Conservation (phyloP, 2,329 filamentous ascomycete species). For the Apiospora marii region DNA sequence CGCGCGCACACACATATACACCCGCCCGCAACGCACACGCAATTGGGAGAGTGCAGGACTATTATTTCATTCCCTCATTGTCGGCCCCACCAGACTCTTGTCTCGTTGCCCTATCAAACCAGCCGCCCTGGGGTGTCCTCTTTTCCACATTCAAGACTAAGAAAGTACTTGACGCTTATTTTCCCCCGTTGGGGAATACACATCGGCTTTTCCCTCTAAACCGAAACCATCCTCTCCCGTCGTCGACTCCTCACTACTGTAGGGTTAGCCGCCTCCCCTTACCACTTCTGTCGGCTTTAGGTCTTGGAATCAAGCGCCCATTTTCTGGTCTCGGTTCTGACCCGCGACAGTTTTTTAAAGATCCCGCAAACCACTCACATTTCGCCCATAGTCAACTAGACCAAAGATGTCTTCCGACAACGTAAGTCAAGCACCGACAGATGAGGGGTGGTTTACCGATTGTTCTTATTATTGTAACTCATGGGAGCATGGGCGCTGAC, state of each 20-base stretch:
- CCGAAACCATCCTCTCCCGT: constrained; percentile 24
- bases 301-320: background rate
- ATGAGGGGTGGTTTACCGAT: background rate
- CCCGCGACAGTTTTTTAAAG: constrained; percentile 2
- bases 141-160: constrained; percentile 23
- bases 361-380: constrained; percentile 8
- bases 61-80: constrained; percentile 20
- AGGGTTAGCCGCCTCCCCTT: constrained; percentile 17
- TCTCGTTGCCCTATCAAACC: constrained; percentile 22
- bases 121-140: constrained; percentile 14
- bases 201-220: constrained; percentile 23
- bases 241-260: constrained; percentile 22
- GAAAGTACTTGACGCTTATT: constrained; percentile 25
- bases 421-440: constrained; percentile 9
- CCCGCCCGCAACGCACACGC: constrained; percentile 8
- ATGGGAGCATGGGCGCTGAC: constrained; percentile 16
- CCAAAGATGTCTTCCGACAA: constrained; percentile 25
- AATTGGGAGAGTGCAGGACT: constrained; percentile 14
- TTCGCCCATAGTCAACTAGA: constrained; percentile 11
- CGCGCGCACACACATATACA: constrained; percentile 6
- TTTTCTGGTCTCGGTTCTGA: background rate
- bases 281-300: constrained; percentile 7
- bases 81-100: constrained; percentile 23
- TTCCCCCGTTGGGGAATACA: constrained; percentile 22
- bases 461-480: background rate